Evolutionary conservation across 345 rosid species (phyloP).

Genomic region (Gossypioides kirkii): DNA sequence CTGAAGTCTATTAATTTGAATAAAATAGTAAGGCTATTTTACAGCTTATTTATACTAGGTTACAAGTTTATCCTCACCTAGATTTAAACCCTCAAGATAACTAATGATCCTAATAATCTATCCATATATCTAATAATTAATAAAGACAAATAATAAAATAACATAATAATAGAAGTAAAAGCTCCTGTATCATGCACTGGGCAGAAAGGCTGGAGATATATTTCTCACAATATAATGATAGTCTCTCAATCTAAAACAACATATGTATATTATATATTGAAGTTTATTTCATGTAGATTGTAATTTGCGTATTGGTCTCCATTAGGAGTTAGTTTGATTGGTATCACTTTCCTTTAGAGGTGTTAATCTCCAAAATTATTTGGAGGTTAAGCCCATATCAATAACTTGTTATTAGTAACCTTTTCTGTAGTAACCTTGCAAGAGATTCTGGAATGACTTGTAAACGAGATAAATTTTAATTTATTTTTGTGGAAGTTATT

Average conservation of each 20-base stretch:
- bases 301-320: not conserved
- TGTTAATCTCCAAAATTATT: not conserved
- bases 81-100: too few species aligned
- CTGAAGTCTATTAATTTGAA: too few species aligned
- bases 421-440: not conserved
- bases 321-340: not conserved
- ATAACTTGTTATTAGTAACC: not conserved
- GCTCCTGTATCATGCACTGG: too few species aligned
- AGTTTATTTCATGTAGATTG: too few species aligned
- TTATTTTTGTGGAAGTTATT: not conserved
- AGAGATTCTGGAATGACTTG: not conserved
- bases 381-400: not conserved
- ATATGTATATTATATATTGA: not conserved
- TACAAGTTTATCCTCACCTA: too few species aligned
- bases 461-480: not conserved
- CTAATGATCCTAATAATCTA: too few species aligned
- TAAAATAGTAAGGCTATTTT: too few species aligned
- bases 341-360: not conserved
- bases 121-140: too few species aligned
- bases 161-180: too few species aligned
- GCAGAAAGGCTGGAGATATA: not conserved
- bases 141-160: too few species aligned
- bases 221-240: not conserved
- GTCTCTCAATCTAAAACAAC: not conserved
- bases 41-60: too few species aligned